Evolutionary conservation across 306 rosid genomes (phyloP), one percentile per base, ranked within the genome.

Genomic region (Medicago ruthenica): DNA sequence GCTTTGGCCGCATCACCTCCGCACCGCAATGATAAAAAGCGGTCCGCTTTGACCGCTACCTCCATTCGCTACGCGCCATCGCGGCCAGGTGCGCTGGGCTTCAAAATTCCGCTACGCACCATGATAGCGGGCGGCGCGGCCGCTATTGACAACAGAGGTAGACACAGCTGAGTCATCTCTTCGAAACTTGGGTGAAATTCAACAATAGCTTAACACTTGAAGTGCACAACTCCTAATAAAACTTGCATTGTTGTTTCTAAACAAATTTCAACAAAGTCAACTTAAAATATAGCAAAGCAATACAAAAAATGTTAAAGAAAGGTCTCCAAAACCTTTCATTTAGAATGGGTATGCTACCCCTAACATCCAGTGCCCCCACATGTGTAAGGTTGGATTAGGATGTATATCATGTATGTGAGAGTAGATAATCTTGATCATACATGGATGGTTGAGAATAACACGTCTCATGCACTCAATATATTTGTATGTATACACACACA

Each of bases 381-480:
- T 1, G 4, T 8, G 47, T 36, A 37, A 36, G 21, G 27, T 42
- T n/a, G 13, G 40, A 45, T 44, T 21, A 21, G 37, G 39, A 67
- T 67, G 72, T 44, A 13, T 20, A 22, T 42, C 72, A 42, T 42
- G 48, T 42, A 21, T 9, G 34, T 7, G 55, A 21, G 22, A 67
- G 55, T n/a, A 66, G 71, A 67, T 44, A 67, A 41, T 20, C 37
- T 67, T 13, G 54, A 67, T 13, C 54, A 13, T 41, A 20, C 71
- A 13, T 66, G 18, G 54, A 66, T 41, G 71, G 36, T 41, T 12
- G 71, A 66, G 17, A 66, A 20, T 41, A 41, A 41, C 51, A 40
- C 53, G 3, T 16, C 3, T 10, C 22, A 1, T 63, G 69, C 18
- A n/a, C 31, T n/a, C 14, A 4, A 64, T 64, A 18, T 64, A 41